Evolutionary conservation across 805 yeast genomes (phyloP).

Genomic region (Ogataea trehaloabstinens): DNA sequence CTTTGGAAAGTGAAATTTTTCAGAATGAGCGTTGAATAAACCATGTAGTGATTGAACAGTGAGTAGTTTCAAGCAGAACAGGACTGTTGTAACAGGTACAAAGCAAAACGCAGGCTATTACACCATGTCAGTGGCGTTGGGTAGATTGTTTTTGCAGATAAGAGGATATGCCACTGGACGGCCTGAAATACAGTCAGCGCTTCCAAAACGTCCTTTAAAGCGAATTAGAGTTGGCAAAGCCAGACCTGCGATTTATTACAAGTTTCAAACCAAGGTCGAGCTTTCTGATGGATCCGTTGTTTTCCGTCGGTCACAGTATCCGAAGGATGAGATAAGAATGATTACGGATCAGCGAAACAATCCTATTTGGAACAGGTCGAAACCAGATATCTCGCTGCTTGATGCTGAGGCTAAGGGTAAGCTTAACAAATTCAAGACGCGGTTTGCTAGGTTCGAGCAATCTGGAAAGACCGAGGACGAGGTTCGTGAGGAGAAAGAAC

Average conservation of each 20-base stretch:
- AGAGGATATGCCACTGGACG: constrained; percentile 31
- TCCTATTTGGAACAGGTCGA: constrained; percentile 84
- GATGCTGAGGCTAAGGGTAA: constrained; percentile 87
- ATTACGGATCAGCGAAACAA: constrained; percentile 86
- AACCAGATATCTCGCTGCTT: constrained; percentile 68
- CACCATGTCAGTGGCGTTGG: background rate
- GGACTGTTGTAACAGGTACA: too few relatives aligned
- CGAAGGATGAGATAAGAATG: constrained; percentile 81
- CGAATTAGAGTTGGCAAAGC: constrained; percentile 79
- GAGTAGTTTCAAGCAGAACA: too few relatives aligned
- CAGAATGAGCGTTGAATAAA: too few relatives aligned
- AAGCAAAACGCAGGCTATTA: too few relatives aligned
- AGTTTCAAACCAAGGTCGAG: constrained; percentile 86
- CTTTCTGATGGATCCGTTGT: constrained; percentile 92
- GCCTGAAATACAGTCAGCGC: constrained; percentile 25
- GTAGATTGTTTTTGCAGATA: constrained; percentile 1
- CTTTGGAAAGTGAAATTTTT: too few relatives aligned
- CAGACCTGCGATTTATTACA: constrained; percentile 89
- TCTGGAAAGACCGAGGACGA: constrained; percentile 33
- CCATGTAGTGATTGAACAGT: too few relatives aligned
- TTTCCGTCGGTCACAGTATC: constrained; percentile 78
- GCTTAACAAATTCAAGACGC: constrained; percentile 69
- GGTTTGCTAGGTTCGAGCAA: constrained; percentile 50
- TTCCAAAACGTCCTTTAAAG: constrained; percentile 56
- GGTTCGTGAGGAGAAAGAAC: constrained; percentile 20